A percentile compares a stretch with the other conserved stretches of the same genome.
Evolutionary conservation across 306 rosid genomes (phyloP).

Genomic region (Pueraria montana): DNA sequence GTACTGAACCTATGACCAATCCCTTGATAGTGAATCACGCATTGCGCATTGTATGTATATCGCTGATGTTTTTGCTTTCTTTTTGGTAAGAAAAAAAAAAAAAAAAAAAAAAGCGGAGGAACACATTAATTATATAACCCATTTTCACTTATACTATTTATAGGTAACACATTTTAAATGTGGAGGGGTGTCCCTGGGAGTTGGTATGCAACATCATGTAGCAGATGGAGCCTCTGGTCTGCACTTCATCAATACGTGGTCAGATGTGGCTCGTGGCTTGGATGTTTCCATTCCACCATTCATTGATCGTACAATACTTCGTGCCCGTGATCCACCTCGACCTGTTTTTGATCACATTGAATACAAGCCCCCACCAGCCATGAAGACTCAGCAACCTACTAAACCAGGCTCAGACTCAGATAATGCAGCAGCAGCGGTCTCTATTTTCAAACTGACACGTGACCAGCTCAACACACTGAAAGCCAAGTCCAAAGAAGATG

Average conservation of each 20-base stretch:
- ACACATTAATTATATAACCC: no score
- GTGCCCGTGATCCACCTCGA: constrained; percentile 77
- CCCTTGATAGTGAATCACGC: no score
- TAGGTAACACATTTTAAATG: constrained; percentile 91
- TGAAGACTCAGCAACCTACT: constrained; percentile 60
- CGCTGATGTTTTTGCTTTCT: no score
- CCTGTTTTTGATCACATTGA: constrained; percentile 82
- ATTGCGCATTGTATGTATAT: no score
- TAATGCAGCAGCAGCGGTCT: constrained; percentile 52
- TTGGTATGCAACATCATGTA: constrained; percentile 88
- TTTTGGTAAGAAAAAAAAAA: no score
- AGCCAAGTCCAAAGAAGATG: constrained; percentile 74
- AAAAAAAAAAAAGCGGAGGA: no score
- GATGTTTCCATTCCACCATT: constrained; percentile 78
- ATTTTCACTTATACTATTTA: no score
- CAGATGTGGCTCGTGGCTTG: constrained; percentile 88
- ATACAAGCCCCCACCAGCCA: constrained; percentile 80
- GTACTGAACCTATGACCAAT: not conserved
- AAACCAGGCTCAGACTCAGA: constrained; percentile 56
- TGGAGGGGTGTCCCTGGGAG: constrained; percentile 95
- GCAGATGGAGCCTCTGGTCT: constrained; percentile 95
- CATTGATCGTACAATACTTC: constrained; percentile 78
- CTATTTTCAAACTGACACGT: constrained; percentile 70
- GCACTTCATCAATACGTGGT: constrained; percentile 89
- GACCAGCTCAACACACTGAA: constrained; percentile 72